Percentiles rank a stretch among this genome's conserved stretches.
phyloP scores from a whole-genome alignment of 2,329 filamentous ascomycete species.

The Dactylellina sp. region DNA sequence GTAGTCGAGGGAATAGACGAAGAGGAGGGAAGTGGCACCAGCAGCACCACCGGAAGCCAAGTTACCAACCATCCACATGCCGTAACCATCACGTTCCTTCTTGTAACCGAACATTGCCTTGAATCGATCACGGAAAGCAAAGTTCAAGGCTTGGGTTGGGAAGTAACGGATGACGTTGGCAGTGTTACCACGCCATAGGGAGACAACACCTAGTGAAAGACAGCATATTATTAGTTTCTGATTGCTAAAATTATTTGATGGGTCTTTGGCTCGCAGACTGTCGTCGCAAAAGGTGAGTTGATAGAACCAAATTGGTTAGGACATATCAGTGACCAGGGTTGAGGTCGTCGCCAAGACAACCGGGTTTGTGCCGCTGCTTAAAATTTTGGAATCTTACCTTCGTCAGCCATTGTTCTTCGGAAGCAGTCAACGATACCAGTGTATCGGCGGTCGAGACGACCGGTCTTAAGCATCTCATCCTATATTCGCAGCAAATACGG shows the following conservation, averaged over 20 bases:
- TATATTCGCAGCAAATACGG: conserved; percentile 64
- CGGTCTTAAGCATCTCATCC: conserved; percentile 99
- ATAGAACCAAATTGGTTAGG: background rate
- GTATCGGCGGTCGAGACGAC: conserved; percentile 98
- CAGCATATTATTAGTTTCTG: background rate
- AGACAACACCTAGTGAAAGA: conserved; percentile 70
- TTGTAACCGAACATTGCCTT: conserved; percentile 99
- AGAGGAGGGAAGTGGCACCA: conserved; percentile 99
- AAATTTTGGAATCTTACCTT: conserved; percentile 71
- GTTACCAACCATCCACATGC: conserved; percentile 99
- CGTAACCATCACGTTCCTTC: conserved; percentile 99
- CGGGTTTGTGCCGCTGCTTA: background rate
- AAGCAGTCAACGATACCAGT: conserved; percentile 95
- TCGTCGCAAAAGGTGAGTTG: background rate
- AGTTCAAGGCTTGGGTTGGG: conserved; percentile 99
- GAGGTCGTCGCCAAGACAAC: background rate
- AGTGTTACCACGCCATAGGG: conserved; percentile 99
- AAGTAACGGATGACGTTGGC: conserved; percentile 99
- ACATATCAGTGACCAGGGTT: background rate
- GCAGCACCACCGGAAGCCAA: conserved; percentile 99
- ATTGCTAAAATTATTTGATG: background rate
- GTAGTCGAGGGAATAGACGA: conserved; percentile 99
- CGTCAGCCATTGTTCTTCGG: conserved; percentile 85
- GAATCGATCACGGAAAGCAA: conserved; percentile 99
- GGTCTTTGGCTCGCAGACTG: background rate